Base-by-base conservation (phyloP, 495 filamentous ascomycete genomes). In the Xanthoparmelia taractica region DNA sequence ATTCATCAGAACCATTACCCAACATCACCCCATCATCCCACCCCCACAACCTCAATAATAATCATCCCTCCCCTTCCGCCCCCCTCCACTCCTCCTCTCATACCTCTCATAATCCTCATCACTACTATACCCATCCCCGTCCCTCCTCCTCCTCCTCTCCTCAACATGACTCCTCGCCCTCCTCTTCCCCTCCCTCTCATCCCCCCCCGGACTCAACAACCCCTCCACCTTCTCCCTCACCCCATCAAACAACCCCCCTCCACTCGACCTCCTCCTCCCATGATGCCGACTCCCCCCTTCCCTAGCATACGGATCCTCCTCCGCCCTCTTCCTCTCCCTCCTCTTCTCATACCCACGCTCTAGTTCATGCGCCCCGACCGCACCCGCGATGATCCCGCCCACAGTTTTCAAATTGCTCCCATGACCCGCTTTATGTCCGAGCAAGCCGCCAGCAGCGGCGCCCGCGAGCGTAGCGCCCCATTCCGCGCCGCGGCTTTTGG, bases 351-450 rank as follows among this genome's bases (percentile, higher is more conserved):
- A 76, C 18, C 68, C 64, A 23, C 67, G 61, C 36, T 72, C 72
- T 25, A 83, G 65, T 8, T 78, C 71, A 48, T 84, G 85, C 23
- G 84, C 84, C 0, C 79, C 83, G 3, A 84, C 72, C 1, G 83
- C 84, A 0, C 84, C 84, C 3, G 78, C 81, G 0, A 82, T 76
- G 11, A 75, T 66, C 0, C 82, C 84, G 0, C 77, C 69, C 2
- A 82, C 59, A 11, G 80, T 82, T 11, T 78, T 80, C 8, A 85
- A 64, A 10, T 73, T 69, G 13, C 75, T 76, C 1, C 48, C 48
- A 0, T 81, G 80, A 23, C 79, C 79, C 18, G 74, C 65, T 66
- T 79, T 70, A 45, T 83, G 73, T 0, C 80, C 84, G 0, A 82
- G 45, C 33, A 82, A 78, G 0, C 76, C 82, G 40, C 82, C 84